Base-by-base conservation (phyloP, 2,329 filamentous ascomycete species). In the Alternaria alternata region DNA sequence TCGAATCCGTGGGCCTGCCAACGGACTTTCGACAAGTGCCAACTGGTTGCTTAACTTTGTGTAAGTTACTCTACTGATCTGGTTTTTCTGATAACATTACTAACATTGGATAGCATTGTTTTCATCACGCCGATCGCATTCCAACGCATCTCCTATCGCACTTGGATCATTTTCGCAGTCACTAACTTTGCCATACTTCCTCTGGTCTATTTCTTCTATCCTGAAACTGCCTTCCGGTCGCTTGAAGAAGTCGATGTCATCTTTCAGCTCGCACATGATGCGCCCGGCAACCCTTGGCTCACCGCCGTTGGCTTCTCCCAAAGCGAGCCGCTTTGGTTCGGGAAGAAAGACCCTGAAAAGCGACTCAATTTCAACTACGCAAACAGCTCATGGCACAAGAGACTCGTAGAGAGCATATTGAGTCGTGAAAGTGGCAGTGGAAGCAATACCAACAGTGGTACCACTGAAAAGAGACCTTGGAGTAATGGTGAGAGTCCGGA, bases 1-100 rank as follows among this genome's bases (percentile, higher is more conserved):
- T 57, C 91, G 91, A 64, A 94, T 96, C 80, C 91, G 93, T 74
- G 91, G 93, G 24, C 91, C 92, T 62, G 93, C 93, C 81, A 92
- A 96, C 61, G 93, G 87, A 69, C 85, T 96, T 43, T 94, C 92
- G 49, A 96, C 93, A 11, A 91, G 92, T 69, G 93, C 90, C 76
- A 96, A 96, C 86, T 96, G 93, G 93, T 85, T 95, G 64, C 94
- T 76, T 24, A 76, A 75, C 41, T 76, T 72, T 42, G 54, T 75
- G 74, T 74, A 65, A 54, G 86, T 89, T 87, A 16, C 20, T 8
- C 4, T 7, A 8, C 12, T 7, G 7, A 2, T 22, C 16, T 20
- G 5, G 9, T 5, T 7, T 11, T 4, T 38, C 24, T 38, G 30
- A 12, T 3, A 6, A 16, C 24, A 16, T 16, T 11, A 38, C 61